phyloP scores from a whole-genome alignment of 83 land plant species.

The Diphasiastrum complanatum region DNA sequence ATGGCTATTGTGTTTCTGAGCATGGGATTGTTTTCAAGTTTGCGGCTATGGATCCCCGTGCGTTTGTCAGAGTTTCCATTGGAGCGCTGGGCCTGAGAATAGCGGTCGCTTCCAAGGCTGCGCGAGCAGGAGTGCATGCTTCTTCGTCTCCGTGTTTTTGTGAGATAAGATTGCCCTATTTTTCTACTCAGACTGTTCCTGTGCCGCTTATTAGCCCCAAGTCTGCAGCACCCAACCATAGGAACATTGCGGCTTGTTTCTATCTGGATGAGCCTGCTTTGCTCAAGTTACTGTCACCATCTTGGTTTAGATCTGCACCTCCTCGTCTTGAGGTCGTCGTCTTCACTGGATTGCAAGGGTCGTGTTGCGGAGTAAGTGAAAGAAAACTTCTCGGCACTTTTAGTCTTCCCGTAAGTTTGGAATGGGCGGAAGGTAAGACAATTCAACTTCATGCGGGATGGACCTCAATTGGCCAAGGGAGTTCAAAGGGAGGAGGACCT shows the following conservation, averaged over 20 bases:
- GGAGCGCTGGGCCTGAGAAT: background rate
- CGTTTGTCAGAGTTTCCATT: background rate
- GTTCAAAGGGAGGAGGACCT: background rate
- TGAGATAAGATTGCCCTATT: background rate
- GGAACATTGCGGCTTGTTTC: slow-evolving; percentile 9
- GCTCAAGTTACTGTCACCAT: background rate
- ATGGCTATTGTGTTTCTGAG: too few species aligned
- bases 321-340: background rate
- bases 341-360: too few species aligned
- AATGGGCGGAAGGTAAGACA: slow-evolving; percentile 1
- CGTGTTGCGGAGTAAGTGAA: background rate
- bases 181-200: background rate
- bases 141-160: too few species aligned
- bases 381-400: slow-evolving; percentile 7
- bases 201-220: slow-evolving; percentile 11
- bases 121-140: background rate
- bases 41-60: background rate
- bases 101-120: background rate
- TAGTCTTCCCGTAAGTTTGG: slow-evolving; percentile 1
- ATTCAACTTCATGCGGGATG: background rate
- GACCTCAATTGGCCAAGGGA: background rate
- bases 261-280: slow-evolving; percentile 2
- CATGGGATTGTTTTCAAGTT: background rate
- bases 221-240: background rate
- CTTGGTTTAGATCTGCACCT: background rate